phyloP scores from a whole-genome alignment of 2,329 filamentous ascomycete genomes.

The Diaporthe helianthi region DNA sequence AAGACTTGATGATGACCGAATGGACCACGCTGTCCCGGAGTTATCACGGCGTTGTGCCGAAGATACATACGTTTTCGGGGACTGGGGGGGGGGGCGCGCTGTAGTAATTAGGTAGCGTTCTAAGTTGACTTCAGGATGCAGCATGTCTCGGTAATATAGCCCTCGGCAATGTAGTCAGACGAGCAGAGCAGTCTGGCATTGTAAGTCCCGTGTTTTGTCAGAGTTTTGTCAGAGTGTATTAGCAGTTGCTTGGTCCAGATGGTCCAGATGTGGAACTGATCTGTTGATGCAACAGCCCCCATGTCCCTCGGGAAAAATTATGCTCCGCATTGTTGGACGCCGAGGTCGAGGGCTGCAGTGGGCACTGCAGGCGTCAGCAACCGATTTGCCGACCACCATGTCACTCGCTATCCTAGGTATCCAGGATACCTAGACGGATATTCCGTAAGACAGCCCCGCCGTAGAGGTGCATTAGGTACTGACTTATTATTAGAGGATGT shows the following conservation, averaged over 20 bases:
- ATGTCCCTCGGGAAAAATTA: conserved; percentile 16
- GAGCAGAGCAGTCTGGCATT: not conserved
- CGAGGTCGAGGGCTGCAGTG: not conserved
- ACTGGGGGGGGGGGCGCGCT: too few relatives aligned
- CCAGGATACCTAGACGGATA: not conserved
- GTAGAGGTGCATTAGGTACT: not conserved
- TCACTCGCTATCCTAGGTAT: not conserved
- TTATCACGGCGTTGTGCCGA: not conserved
- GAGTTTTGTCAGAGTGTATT: not conserved
- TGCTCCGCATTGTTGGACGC: not conserved
- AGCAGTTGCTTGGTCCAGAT: not conserved
- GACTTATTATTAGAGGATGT: not conserved
- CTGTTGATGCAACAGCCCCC: not conserved
- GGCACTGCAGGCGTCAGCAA: not conserved
- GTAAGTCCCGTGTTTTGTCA: not conserved
- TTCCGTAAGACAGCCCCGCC: not conserved
- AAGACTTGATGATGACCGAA: not conserved
- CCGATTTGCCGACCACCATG: not conserved
- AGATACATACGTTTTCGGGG: not conserved
- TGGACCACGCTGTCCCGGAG: not conserved
- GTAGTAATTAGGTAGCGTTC: too few relatives aligned
- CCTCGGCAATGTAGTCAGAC: not conserved
- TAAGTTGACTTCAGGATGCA: not conserved
- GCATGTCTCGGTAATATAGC: not conserved
- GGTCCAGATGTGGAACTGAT: not conserved